Evolutionary conservation across 495 filamentous ascomycete species (phyloP).

Genomic region (Astrothelium subdiscretum): DNA sequence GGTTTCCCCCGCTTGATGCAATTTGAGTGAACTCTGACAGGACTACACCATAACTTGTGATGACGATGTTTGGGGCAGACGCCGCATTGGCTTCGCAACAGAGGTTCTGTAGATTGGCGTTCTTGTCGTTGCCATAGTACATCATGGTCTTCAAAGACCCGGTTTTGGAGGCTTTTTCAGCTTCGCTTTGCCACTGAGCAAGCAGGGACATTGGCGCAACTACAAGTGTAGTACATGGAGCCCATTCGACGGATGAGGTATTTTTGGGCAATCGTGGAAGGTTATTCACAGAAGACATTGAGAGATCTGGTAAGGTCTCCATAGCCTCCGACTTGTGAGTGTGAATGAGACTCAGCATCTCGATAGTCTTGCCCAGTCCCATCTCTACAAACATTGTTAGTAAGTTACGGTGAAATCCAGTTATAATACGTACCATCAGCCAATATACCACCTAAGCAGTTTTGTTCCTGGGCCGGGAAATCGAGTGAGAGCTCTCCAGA

Average conservation of each 20-base stretch:
- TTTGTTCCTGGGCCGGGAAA: conserved; percentile 87
- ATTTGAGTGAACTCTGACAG: conserved; percentile 79
- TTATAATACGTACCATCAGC: conserved; percentile 57
- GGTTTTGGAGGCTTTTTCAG: conserved; percentile 70
- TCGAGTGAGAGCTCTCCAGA: conserved; percentile 88
- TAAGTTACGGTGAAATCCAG: not conserved
- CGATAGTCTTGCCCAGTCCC: conserved; percentile 87
- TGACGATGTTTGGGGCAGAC: conserved; percentile 74
- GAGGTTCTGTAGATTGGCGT: conserved; percentile 57
- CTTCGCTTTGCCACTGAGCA: conserved; percentile 92
- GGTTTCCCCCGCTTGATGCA: conserved; percentile 41
- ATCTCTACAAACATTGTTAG: conserved; percentile 28
- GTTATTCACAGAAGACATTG: conserved; percentile 36
- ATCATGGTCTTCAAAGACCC: conserved; percentile 73
- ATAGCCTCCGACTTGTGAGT: conserved; percentile 56
- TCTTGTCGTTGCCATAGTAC: conserved; percentile 85
- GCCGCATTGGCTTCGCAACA: conserved; percentile 63
- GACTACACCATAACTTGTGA: conserved; percentile 91
- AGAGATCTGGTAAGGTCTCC: conserved; percentile 15
- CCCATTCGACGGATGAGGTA: conserved; percentile 44
- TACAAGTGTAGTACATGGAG: conserved; percentile 85
- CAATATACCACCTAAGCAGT: conserved; percentile 85
- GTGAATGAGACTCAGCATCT: conserved; percentile 92
- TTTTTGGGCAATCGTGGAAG: conserved; percentile 48
- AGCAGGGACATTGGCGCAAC: conserved; percentile 90